phyloP scores from a whole-genome alignment of 108 stramenopile genomes.

The Nitzschia sp. region DNA sequence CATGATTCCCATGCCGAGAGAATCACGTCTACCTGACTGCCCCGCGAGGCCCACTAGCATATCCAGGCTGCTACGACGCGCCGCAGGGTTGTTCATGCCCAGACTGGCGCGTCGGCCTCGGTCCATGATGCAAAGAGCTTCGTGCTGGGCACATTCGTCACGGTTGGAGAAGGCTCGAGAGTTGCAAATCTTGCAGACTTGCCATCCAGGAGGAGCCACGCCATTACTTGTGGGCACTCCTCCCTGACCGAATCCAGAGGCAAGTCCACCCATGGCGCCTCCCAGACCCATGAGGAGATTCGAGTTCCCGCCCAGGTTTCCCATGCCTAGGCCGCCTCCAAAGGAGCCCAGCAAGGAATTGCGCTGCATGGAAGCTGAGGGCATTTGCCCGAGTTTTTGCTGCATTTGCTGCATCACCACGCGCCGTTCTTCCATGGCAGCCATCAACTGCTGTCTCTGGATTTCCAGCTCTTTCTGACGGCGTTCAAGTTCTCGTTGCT shows the following conservation, averaged over 20 bases:
- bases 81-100: not conserved
- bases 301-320: not conserved
- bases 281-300: slow-evolving; percentile 12
- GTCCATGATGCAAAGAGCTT: slow-evolving; percentile 18
- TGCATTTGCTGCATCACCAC: slow-evolving; percentile 42
- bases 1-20: slow-evolving; percentile 1
- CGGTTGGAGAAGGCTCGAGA: slow-evolving; percentile 51
- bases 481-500: slow-evolving; percentile 54
- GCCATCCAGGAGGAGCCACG: slow-evolving; percentile 27
- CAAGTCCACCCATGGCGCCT: not conserved
- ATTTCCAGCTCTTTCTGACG: slow-evolving; percentile 49
- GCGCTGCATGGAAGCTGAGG: not conserved
- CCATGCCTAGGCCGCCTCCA: slow-evolving; percentile 19
- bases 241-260: not conserved
- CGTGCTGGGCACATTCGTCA: slow-evolving; percentile 42
- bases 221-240: not conserved
- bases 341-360: slow-evolving; percentile 30
- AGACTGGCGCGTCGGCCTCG: slow-evolving; percentile 5
- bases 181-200: slow-evolving; percentile 55
- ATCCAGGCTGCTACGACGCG: slow-evolving; percentile 34
- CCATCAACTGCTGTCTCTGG: slow-evolving; percentile 48
- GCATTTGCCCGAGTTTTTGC: slow-evolving; percentile 21
- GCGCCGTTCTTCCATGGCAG: slow-evolving; percentile 43
- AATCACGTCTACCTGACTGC: slow-evolving; percentile 10
- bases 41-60: slow-evolving; percentile 16